A percentile compares a stretch with the other conserved stretches of the same genome.
Conservation (phyloP, 75 land plant species). For the Cupressus sempervirens region DNA sequence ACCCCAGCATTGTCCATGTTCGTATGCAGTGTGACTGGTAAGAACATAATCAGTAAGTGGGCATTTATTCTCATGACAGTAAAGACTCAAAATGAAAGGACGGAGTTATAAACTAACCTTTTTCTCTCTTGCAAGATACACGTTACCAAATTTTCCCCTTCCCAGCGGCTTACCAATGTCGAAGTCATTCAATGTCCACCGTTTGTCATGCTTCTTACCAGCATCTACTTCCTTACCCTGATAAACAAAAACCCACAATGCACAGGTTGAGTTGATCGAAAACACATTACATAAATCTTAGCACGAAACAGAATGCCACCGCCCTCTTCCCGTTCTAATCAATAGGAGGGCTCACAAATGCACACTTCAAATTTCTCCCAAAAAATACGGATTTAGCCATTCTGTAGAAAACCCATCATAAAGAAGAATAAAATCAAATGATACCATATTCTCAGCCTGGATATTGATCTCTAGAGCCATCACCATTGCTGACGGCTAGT, state of each 20-base stretch:
- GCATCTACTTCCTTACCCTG: neutral
- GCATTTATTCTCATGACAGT: neutral
- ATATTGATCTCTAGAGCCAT: neutral
- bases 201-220: slow-evolving; percentile 3
- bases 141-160: slow-evolving; percentile 79
- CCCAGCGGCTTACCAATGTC: slow-evolving; percentile 82
- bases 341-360: neutral
- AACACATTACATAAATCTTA: neutral
- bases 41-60: neutral
- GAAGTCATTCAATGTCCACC: slow-evolving; percentile 61
- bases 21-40: neutral
- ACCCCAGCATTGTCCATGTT: neutral
- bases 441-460: neutral
- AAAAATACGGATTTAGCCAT: neutral
- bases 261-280: neutral
- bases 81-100: neutral
- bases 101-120: slow-evolving; percentile 28
- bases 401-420: neutral
- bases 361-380: too few relatives aligned
- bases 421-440: neutral
- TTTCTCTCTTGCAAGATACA: slow-evolving; percentile 75
- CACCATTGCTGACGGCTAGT: neutral
- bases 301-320: neutral
- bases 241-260: neutral
- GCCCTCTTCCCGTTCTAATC: neutral